Conservation (phyloP, 1,139 yeast species). For the Pichia sp. region DNA sequence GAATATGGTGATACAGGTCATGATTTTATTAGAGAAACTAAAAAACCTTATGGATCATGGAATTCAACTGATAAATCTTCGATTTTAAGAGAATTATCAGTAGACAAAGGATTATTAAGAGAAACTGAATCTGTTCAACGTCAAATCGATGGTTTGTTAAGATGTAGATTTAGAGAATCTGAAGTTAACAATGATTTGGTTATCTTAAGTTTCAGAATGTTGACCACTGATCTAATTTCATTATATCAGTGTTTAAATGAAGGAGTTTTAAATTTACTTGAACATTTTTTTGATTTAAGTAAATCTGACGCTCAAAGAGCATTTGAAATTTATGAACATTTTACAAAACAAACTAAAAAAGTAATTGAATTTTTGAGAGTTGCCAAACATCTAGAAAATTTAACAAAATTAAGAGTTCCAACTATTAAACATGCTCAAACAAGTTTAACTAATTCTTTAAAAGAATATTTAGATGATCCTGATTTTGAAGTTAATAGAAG, state of each 20-base stretch:
- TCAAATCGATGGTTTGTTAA: conserved; percentile 70
- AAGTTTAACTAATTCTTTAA: conserved; percentile 77
- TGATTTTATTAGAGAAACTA: conserved; percentile 75
- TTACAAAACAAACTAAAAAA: conserved; percentile 80
- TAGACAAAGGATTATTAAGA: conserved; percentile 78
- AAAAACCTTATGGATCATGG: conserved; percentile 28
- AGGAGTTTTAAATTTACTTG: conserved; percentile 87
- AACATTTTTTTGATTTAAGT: conserved; percentile 91
- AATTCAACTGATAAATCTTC: conserved; percentile 42
- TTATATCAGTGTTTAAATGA: conserved; percentile 87
- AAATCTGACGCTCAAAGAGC: conserved; percentile 83
- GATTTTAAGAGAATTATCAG: conserved; percentile 53
- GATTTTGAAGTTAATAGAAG: conserved; percentile 74
- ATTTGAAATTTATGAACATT: conserved; percentile 71
- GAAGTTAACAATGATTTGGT: conserved; percentile 80
- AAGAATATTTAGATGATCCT: conserved; percentile 84
- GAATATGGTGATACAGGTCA: conserved; percentile 60
- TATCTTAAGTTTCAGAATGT: conserved; percentile 75
- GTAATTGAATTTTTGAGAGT: conserved; percentile 83
- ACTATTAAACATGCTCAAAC: conserved; percentile 97
- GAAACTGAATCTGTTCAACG: conserved; percentile 81
- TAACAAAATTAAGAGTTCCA: conserved; percentile 88
- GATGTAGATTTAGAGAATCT: conserved; percentile 66
- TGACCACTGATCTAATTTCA: conserved; percentile 79
- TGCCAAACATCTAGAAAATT: conserved; percentile 81